Conservation (phyloP, 306 rosid genomes). For the Quercus suber region DNA sequence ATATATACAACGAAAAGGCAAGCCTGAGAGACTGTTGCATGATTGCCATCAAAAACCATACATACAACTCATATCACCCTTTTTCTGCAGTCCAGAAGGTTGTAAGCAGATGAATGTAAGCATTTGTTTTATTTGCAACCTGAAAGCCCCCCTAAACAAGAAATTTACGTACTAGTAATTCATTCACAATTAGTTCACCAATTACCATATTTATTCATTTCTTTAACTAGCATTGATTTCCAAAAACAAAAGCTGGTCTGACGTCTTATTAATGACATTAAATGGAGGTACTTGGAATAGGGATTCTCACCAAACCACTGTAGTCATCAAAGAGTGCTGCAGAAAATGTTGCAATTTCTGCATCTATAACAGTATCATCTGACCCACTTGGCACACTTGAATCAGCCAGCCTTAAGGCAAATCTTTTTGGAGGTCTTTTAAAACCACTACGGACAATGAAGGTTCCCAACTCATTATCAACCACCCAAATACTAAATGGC, state of each 20-base stretch:
- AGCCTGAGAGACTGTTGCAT: neutral
- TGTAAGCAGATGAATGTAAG: neutral
- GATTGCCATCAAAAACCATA: neutral
- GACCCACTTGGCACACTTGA: conserved; percentile 61
- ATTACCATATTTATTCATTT: neutral
- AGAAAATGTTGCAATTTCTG: conserved; percentile 78
- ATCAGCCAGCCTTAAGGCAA: conserved; percentile 83
- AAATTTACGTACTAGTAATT: neutral
- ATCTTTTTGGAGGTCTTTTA: conserved; percentile 88
- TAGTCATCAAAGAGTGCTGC: conserved; percentile 94
- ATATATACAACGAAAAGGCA: neutral
- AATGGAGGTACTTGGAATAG: conserved; percentile 19
- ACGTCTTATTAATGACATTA: neutral
- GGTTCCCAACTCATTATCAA: conserved; percentile 85
- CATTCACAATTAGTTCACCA: neutral
- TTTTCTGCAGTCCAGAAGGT: neutral
- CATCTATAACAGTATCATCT: conserved; percentile 75
- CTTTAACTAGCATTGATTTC: neutral
- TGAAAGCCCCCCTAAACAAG: neutral
- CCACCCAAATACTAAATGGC: conserved; percentile 81
- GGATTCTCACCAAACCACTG: conserved; percentile 89
- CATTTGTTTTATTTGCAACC: neutral
- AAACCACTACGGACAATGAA: conserved; percentile 78
- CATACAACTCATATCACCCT: neutral
- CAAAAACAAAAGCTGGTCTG: neutral